Evolutionary conservation across 805 yeast species (phyloP).

Genomic region (Metschnikowia lochheadii): DNA sequence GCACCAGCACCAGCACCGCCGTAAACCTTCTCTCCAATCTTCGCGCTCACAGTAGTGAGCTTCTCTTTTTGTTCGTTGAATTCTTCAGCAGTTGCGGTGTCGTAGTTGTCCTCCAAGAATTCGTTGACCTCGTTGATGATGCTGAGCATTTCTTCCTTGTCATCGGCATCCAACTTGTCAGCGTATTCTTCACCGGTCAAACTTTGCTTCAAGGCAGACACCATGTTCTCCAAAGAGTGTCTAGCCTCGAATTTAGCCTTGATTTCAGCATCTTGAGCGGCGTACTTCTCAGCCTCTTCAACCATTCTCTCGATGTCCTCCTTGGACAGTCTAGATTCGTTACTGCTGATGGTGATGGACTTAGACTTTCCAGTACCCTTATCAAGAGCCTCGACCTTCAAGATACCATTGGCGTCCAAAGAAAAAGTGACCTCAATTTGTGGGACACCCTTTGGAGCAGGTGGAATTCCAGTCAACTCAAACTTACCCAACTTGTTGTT

Average conservation of each 20-base stretch:
- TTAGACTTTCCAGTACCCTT: conserved; percentile 21
- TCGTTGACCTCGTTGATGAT: conserved; percentile 83
- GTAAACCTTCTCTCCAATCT: conserved; percentile 82
- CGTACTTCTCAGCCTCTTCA: conserved; percentile 20
- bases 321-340: conserved; percentile 20
- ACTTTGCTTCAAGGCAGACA: conserved; percentile 14
- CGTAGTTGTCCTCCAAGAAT: conserved; percentile 73
- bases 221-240: conserved; percentile 19
- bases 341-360: conserved; percentile 20
- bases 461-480: conserved; percentile 22
- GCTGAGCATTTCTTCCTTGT: conserved; percentile 81
- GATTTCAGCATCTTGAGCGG: conserved; percentile 19
- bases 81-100: conserved; percentile 87
- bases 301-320: conserved; percentile 22
- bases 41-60: conserved; percentile 78
- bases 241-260: conserved; percentile 20
- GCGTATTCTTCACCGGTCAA: conserved; percentile 17
- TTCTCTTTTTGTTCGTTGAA: conserved; percentile 86
- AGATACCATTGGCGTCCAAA: conserved; percentile 21
- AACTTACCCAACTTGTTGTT: conserved; percentile 22
- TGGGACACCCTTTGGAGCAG: conserved; percentile 22
- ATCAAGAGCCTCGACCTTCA: conserved; percentile 20
- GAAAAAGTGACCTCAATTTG: conserved; percentile 22
- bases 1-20: conserved; percentile 50
- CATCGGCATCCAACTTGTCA: conserved; percentile 78